phyloP scores from a whole-genome alignment of 2,329 filamentous ascomycete genomes.

The Fonsecaea erecta region DNA sequence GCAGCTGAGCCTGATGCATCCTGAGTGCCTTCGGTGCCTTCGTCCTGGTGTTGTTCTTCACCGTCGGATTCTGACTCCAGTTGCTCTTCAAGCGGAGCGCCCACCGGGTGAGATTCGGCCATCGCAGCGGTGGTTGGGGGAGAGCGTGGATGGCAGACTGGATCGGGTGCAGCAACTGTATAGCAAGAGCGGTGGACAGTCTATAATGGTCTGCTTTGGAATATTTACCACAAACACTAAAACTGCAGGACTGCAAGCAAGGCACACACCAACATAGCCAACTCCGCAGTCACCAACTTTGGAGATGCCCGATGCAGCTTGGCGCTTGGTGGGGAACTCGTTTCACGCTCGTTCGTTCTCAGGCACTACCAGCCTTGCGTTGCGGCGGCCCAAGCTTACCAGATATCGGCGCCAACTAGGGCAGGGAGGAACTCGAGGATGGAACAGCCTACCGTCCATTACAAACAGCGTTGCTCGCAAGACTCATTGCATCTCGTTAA shows the following conservation, averaged over 20 bases:
- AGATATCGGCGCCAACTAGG: too few species aligned
- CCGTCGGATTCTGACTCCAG: conserved; percentile 34
- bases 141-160: neutral
- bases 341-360: too few species aligned
- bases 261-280: neutral
- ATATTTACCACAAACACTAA: neutral
- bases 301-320: neutral
- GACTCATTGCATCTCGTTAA: too few species aligned
- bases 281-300: conserved; percentile 2
- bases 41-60: conserved; percentile 30
- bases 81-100: conserved; percentile 23
- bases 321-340: neutral
- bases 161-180: neutral
- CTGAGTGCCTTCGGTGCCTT: conserved; percentile 4
- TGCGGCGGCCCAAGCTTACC: too few species aligned
- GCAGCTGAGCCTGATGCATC: conserved; percentile 13
- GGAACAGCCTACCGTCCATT: neutral
- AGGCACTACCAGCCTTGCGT: too few species aligned
- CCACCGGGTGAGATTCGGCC: conserved; percentile 19
- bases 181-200: neutral
- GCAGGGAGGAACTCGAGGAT: neutral
- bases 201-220: too few species aligned
- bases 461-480: too few species aligned
- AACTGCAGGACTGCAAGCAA: neutral
- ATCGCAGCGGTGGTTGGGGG: neutral